Evolutionary conservation across 768 basidiomycete species (phyloP), one percentile per base, ranked within the genome.

Genomic region (Sarcomyxa edulis): DNA sequence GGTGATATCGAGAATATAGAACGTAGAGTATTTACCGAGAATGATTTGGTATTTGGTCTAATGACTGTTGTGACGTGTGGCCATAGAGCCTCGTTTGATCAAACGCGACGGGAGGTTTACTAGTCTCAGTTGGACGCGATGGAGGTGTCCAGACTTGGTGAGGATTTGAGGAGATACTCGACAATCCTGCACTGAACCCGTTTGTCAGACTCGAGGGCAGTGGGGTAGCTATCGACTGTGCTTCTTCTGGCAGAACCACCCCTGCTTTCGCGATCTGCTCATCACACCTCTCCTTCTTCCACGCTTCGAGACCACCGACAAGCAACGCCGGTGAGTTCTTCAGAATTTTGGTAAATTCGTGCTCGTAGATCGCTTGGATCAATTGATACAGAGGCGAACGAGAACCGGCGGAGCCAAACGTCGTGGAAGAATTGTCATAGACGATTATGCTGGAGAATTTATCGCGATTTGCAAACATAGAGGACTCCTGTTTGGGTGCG

Each of bases 401-500:
- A 6, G 35, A 7, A 7, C 66, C 65, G 14, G 64, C 56, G 3
- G 60, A 56, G 2, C 70, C 73, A 36, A 78, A 70, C 12, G 65
- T 58, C 38, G 73, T 68, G 32, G 87, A 80, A 21, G 67, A 57
- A 35, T 72, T 51, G 57, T 98, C 94, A 57, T 93, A 93, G 3
- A 97, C 65, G 11, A 83, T 87, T 18, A 99, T 79, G 15, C 94
- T 59, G 48, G 96, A 93, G 55, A 88, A 95, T 49, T 85, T 83
- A 51, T 92, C 78, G 27, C 95, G 85, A 44, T 90, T 85, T 28
- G 65, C 57, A 57, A 98, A 98, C n/a, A 86, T 67, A 2, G 70
- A 68, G 31, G 67, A 68, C 59, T 97, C 94, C 26, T 71, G 55
- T 25, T 71, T 66, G 2, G 94, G 89, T 0, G 76, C 78, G 23